phyloP scores from a whole-genome alignment of 2,329 filamentous ascomycete species.

The Aspergillus novoparasiticus region DNA sequence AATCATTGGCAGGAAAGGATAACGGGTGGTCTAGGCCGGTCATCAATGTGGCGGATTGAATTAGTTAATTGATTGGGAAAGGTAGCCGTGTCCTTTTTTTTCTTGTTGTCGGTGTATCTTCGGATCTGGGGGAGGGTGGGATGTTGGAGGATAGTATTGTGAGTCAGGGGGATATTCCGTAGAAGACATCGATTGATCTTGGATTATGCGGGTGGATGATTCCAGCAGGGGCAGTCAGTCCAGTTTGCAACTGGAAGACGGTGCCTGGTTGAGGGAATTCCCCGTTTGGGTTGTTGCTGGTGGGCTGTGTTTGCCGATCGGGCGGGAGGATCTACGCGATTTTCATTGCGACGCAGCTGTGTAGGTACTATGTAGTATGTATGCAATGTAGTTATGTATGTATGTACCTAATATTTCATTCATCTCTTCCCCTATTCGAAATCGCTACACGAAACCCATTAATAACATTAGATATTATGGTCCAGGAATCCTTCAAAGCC shows the following conservation, averaged over 20 bases:
- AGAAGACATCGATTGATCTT: background rate
- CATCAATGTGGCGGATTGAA: background rate
- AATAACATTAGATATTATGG: conserved; percentile 7
- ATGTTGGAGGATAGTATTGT: background rate
- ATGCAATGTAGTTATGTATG: background rate
- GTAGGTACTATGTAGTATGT: background rate
- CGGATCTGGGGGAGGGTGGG: background rate
- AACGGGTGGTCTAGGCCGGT: background rate
- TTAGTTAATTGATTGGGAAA: background rate
- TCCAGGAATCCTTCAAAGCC: background rate
- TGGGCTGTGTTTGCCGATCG: no score
- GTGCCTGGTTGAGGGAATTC: background rate
- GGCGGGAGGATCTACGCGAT: background rate
- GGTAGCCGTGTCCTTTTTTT: background rate
- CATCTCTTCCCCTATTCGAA: background rate
- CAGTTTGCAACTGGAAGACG: no score
- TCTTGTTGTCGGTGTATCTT: background rate
- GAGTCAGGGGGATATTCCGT: background rate
- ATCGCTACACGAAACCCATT: background rate
- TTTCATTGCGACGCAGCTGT: background rate
- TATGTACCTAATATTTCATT: background rate
- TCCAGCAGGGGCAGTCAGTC: no score
- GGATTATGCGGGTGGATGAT: no score
- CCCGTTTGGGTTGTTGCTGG: background rate
- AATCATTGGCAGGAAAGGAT: background rate